Base-by-base conservation (phyloP, 495 filamentous ascomycete genomes). In the Penicillium flavigenum region DNA sequence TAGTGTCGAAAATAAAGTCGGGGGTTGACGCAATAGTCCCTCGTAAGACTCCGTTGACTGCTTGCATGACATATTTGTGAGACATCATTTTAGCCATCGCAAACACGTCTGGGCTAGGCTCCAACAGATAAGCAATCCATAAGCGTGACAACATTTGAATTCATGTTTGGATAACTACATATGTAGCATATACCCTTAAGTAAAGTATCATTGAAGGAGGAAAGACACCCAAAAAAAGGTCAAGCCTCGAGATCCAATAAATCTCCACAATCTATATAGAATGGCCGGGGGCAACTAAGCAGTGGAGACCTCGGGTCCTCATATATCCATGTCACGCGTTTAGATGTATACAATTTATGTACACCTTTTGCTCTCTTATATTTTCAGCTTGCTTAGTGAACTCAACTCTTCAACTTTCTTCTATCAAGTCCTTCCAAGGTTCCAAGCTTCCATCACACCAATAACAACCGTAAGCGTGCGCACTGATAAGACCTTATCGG, bases 401-500 rank as follows among this genome's bases (percentile, higher is more conserved):
- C 34, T 38, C 34, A n/a, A 16, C 32, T 36, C 11, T 14, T 2
- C 34, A 38, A 5, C 34, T 38, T 38, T 38, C 4, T 6, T 38
- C 6, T 6, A n/a, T n/a, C 1, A 26, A 47, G 22, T 16, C 31
- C 45, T 26, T 47, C 4, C 26, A 24, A 29, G 27, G 1, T 29
- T 26, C 4, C 24, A 26, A 26, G 24, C 5, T 17, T 29, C 9
- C 6, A 14, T 24, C 19, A 19, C 22, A n/a, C 36, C 17, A 17
- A 39, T 8, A 39, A 39, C 43, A 27, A 22, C 16, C 16, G n/a
- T 31, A 47, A 47, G 26, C 45, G 45, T 10, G 45, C 16, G 42
- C 47, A 43, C 47, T 38, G 59, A 61, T 61, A 61, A 59, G 57
- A n/a, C n/a, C 60, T 68, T 68, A 68, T 68, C 65, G 60, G 65